phyloP scores from a whole-genome alignment of 805 yeast species.

The Saccharomyces mikatae region DNA sequence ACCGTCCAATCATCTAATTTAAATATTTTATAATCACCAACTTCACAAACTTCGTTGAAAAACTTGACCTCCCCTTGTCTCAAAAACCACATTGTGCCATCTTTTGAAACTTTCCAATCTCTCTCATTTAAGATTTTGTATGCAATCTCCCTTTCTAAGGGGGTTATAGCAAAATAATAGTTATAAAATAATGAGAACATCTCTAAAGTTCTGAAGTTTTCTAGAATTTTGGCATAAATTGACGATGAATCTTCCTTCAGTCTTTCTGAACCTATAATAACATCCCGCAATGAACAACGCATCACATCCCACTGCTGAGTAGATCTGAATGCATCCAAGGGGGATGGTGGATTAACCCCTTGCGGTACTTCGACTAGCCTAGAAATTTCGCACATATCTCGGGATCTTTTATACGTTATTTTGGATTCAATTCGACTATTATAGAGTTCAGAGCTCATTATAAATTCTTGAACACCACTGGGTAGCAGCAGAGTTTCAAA shows the following conservation, averaged over 20 bases:
- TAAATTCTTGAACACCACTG: constrained; percentile 29
- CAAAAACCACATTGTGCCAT: constrained; percentile 33
- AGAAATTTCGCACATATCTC: constrained; percentile 21
- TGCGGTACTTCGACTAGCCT: constrained; percentile 21
- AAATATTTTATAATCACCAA: constrained; percentile 39
- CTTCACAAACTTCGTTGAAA: constrained; percentile 34
- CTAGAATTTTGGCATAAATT: constrained; percentile 8
- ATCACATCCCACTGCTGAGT: constrained; percentile 30
- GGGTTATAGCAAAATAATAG: constrained; percentile 37
- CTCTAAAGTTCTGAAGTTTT: constrained; percentile 25
- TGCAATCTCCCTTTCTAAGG: constrained; percentile 35
- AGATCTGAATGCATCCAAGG: constrained; percentile 29
- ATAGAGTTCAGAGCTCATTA: constrained; percentile 24
- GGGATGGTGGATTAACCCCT: constrained; percentile 30
- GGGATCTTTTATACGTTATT: constrained; percentile 23
- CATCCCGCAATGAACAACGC: constrained; percentile 15
- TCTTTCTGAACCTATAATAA: constrained; percentile 4
- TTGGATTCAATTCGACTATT: constrained; percentile 15
- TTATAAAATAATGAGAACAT: constrained; percentile 37
- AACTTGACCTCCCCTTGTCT: constrained; percentile 34
- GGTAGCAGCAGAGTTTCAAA: constrained; percentile 22
- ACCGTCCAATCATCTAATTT: constrained; percentile 39
- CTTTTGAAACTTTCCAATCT: constrained; percentile 33
- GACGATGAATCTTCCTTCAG: constrained; percentile 2
- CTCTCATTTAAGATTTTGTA: constrained; percentile 28